These are phyloP conservation scores for Wickerhamiella azymoides DNA, from an alignment of 805 yeast species.

Conservation along the genomic window DNA sequence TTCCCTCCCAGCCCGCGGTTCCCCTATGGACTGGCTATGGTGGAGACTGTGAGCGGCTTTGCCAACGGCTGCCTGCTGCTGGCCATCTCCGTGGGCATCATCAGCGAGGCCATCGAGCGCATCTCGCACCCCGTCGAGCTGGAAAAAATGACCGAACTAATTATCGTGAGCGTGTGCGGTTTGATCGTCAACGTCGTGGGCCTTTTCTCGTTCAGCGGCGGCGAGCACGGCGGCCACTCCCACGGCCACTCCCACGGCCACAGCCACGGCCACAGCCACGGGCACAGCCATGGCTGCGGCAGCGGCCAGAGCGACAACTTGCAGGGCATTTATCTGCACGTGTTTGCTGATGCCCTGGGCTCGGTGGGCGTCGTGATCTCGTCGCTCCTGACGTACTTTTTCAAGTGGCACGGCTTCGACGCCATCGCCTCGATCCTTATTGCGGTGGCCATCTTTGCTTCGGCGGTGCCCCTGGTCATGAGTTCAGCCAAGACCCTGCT, in stretches of 20 bases:
- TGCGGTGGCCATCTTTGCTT: slow-evolving; percentile 61
- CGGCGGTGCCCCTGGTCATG: slow-evolving; percentile 72
- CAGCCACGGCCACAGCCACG: slow-evolving; percentile 13
- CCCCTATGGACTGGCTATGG: slow-evolving; percentile 74
- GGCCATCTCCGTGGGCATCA: slow-evolving; percentile 80
- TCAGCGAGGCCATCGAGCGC: slow-evolving; percentile 76
- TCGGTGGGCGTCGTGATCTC: slow-evolving; percentile 95
- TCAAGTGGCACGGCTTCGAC: slow-evolving; percentile 71
- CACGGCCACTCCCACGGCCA: slow-evolving; percentile 21
- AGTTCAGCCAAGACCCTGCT: slow-evolving; percentile 67
- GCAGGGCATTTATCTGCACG: slow-evolving; percentile 89
- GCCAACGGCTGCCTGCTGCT: slow-evolving; percentile 81
- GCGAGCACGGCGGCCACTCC: slow-evolving; percentile 21
- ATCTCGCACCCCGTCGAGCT: slow-evolving; percentile 62
- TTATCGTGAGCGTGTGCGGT: slow-evolving; percentile 76
- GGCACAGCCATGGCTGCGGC: slow-evolving; percentile 10
- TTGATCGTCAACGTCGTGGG: slow-evolving; percentile 83
- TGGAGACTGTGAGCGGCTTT: slow-evolving; percentile 89
- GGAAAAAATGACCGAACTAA: slow-evolving; percentile 67
- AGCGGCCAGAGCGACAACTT: slow-evolving; percentile 46
- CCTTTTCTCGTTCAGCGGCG: slow-evolving; percentile 80
- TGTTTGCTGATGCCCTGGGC: slow-evolving; percentile 90
- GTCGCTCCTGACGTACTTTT: slow-evolving; percentile 57
- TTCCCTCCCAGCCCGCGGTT: slow-evolving; percentile 50
- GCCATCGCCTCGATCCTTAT: slow-evolving; percentile 85